Evolutionary conservation across 2,329 filamentous ascomycete genomes (phyloP).

Genomic region (Colletotrichum gigasporum): DNA sequence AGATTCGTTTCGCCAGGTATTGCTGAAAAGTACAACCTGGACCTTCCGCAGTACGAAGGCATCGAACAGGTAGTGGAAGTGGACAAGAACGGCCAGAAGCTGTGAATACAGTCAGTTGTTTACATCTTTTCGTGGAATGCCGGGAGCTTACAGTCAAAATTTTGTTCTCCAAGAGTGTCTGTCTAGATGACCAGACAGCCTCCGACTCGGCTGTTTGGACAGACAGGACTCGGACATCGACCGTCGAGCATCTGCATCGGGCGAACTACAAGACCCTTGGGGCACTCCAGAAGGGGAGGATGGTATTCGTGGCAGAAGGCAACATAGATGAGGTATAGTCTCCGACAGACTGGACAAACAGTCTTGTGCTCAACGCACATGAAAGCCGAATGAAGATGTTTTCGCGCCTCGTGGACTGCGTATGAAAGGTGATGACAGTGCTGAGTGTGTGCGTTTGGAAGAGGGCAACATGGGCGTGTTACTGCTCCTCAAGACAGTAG

Average conservation of each 20-base stretch:
- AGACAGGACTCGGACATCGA: slow-evolving; percentile 66
- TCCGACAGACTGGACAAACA: slow-evolving; percentile 68
- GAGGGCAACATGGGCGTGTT: slow-evolving; percentile 29
- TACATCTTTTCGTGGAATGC: slow-evolving; percentile 5
- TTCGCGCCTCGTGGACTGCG: not conserved
- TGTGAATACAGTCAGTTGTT: slow-evolving; percentile 48
- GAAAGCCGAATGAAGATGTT: slow-evolving; percentile 46
- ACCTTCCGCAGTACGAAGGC: slow-evolving; percentile 84
- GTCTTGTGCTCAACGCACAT: slow-evolving; percentile 69
- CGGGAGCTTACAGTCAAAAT: not conserved
- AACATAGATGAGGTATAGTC: slow-evolving; percentile 67
- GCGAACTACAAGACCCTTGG: slow-evolving; percentile 49
- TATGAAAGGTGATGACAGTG: slow-evolving; percentile 1
- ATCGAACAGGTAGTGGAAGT: slow-evolving; percentile 91
- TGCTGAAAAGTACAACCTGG: slow-evolving; percentile 86
- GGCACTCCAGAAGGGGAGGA: slow-evolving; percentile 58
- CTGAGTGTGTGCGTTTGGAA: not conserved
- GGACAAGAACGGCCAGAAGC: slow-evolving; percentile 56
- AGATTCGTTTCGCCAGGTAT: slow-evolving; percentile 84
- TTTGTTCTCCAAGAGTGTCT: not conserved
- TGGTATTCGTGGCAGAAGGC: slow-evolving; percentile 63
- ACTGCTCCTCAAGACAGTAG: not conserved
- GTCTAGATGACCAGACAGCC: slow-evolving; percentile 63
- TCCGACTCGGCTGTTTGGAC: slow-evolving; percentile 66
- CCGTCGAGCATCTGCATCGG: slow-evolving; percentile 60